A percentile compares a stretch with the other conserved stretches of the same genome.
These are phyloP conservation scores for Piromyces sp. DNA, from an alignment of 192 early-diverging fungal genomes.

Conservation along the genomic window DNA sequence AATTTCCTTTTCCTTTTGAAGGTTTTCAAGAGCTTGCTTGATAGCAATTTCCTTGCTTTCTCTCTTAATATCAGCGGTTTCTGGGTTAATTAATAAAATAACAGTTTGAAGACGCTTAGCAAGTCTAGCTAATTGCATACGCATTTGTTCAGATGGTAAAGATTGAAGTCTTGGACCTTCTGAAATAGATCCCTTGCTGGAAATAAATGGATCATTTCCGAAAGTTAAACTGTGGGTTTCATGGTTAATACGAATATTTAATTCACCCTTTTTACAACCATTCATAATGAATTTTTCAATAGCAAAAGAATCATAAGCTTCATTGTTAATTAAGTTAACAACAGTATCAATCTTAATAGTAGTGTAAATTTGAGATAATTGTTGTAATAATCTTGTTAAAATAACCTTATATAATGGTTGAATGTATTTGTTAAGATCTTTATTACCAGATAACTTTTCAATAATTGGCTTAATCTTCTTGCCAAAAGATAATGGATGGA, in stretches of 20 bases:
- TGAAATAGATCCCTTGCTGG: constrained; percentile 54
- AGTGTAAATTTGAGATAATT: constrained; percentile 94
- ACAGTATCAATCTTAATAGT: constrained; percentile 90
- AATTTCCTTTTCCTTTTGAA: constrained; percentile 65
- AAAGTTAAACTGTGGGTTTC: constrained; percentile 74
- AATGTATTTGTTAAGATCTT: constrained; percentile 73
- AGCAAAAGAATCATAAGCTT: constrained; percentile 61
- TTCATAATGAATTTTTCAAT: constrained; percentile 99
- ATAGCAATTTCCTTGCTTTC: constrained; percentile 49
- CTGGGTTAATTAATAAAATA: constrained; percentile 68
- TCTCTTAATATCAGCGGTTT: constrained; percentile 41
- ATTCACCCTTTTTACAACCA: constrained; percentile 87
- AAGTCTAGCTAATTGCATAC: constrained; percentile 73
- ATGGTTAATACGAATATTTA: constrained; percentile 90
- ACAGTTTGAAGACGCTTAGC: constrained; percentile 71
- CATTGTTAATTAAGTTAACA: constrained; percentile 62
- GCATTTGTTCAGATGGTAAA: constrained; percentile 74
- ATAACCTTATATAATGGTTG: constrained; percentile 88
- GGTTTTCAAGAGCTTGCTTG: constrained; percentile 45
- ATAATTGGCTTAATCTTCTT: constrained; percentile 82
- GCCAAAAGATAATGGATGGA: constrained; percentile 96
- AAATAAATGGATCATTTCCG: constrained; percentile 73
- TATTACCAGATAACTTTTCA: constrained; percentile 43
- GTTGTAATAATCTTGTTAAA: constrained; percentile 91
- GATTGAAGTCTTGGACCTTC: constrained; percentile 55